Evolutionary conservation across 2,329 filamentous ascomycete genomes (phyloP), one percentile per base, ranked within the genome.

Genomic region (Fusarium multiceps): DNA sequence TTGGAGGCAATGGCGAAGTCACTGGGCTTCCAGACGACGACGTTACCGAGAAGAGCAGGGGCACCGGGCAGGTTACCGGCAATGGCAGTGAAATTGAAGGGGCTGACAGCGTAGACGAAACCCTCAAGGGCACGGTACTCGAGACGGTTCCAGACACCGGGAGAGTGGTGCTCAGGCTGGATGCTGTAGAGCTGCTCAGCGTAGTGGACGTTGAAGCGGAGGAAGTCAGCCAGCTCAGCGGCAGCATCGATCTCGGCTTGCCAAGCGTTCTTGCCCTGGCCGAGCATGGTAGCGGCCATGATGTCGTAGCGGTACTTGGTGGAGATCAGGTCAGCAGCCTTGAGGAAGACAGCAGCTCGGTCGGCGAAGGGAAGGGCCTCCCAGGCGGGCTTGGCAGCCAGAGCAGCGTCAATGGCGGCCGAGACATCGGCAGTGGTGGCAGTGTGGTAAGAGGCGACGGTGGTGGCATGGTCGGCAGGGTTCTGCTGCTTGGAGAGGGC

Each of bases 171-270:
- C 54, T 86, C 87, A 16, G 95, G 95, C 82, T 99, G 96, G 78
- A 93, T 90, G 40, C 89, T 88, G 79, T 98, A 97, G 59, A 97
- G 84, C 78, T 98, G 93, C 82, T 97, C 91, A 28, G 95, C 95
- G 77, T 96, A 98, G 80, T 94, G 90, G 55, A 98, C 95, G 78
- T 96, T 96, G 85, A 98, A 97, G 78, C 94, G 89, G 78, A 98
- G 84, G 82, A 98, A 98, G 80, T 99, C 95, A 74, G 89, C 91
- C 74, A 97, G 83, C 85, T 99, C 96, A 11, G 95, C 95, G 20
- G 95, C 95, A 41, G 94, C 88, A 80, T 98, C 95, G 70, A 98
- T 98, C 86, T 99, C 95, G n/a, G 96, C 95, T 82, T 99, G 95
- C 94, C 94, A 98, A 49, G 93, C 93, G 80, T 98, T 98, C 88